Conservation (phyloP, 495 filamentous ascomycete species). For the Oleoguttula mirabilis region DNA sequence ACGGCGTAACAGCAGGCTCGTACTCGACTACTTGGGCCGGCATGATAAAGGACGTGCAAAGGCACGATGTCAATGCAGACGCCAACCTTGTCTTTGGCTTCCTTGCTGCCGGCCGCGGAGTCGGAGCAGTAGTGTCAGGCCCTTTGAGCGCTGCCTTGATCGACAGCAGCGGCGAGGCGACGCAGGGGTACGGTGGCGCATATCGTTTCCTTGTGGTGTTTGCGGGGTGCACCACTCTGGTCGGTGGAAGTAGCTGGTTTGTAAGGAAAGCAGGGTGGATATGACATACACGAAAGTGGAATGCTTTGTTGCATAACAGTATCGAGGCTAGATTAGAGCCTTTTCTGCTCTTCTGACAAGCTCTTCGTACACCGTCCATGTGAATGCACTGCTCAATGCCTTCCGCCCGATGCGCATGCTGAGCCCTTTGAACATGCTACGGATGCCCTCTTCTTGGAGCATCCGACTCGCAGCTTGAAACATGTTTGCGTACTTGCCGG, state of each 20-base stretch:
- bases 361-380: constrained; percentile 96
- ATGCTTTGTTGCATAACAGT: too few species aligned
- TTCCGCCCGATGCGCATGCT: constrained; percentile 83
- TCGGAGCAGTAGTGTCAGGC: constrained; percentile 36
- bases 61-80: constrained; percentile 46
- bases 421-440: constrained; percentile 76
- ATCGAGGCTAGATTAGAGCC: constrained; percentile 34
- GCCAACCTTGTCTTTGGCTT: constrained; percentile 51
- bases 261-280: too few species aligned
- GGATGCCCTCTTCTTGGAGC: constrained; percentile 67
- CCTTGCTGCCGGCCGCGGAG: constrained; percentile 49
- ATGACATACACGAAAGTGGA: too few species aligned
- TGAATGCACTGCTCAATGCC: constrained; percentile 78
- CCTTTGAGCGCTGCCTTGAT: constrained; percentile 21
- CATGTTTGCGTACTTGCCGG: constrained; percentile 75
- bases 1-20: constrained; percentile 57
- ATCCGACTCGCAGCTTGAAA: constrained; percentile 59
- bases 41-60: constrained; percentile 21
- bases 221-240: not conserved
- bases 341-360: constrained; percentile 65
- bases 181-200: constrained; percentile 1
- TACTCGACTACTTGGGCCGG: constrained; percentile 51
- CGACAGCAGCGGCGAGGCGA: constrained; percentile 1
- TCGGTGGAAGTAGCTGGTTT: constrained; percentile 6
- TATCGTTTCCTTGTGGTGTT: constrained; percentile 6